Evolutionary conservation across 2,329 filamentous ascomycete genomes (phyloP).

Genomic region (Elsinoe necatrix): DNA sequence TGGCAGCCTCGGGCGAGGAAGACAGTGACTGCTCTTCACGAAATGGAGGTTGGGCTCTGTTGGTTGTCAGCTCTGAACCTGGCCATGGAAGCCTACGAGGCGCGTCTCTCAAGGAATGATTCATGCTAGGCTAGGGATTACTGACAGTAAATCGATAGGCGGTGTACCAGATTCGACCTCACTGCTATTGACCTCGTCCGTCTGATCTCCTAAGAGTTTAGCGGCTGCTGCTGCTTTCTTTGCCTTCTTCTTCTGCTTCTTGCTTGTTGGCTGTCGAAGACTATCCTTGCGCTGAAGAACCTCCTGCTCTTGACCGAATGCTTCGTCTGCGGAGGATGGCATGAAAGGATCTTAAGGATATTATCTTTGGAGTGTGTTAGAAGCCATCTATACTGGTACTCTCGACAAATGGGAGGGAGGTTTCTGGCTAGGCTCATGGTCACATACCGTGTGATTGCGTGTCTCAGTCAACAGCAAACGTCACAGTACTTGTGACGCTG

Average conservation of each 20-base stretch:
- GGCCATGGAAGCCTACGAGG: background rate
- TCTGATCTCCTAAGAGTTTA: constrained; percentile 16
- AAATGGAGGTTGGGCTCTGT: constrained; percentile 14
- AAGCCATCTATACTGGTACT: background rate
- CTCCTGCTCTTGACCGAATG: constrained; percentile 18
- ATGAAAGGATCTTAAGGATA: constrained; percentile 10
- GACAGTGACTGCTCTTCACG: constrained; percentile 9
- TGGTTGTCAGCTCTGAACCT: background rate
- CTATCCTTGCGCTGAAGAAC: constrained; percentile 16
- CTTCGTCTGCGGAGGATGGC: constrained; percentile 20
- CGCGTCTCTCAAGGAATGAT: background rate
- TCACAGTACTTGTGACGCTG: constrained; percentile 13
- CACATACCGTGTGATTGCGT: constrained; percentile 11
- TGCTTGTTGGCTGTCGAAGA: constrained; percentile 13
- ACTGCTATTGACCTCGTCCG: constrained; percentile 16
- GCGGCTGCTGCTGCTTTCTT: constrained; percentile 16
- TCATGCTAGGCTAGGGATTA: background rate
- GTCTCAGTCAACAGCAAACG: constrained; percentile 12
- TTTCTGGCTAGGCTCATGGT: background rate
- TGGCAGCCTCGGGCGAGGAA: constrained; percentile 10
- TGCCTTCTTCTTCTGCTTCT: constrained; percentile 19
- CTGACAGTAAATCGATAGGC: constrained; percentile 17
- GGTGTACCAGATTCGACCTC: constrained; percentile 15
- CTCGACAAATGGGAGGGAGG: background rate
- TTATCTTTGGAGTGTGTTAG: background rate